These are phyloP conservation scores for Amanita thiersii DNA, from an alignment of 768 basidiomycete genomes.

Conservation along the genomic window DNA sequence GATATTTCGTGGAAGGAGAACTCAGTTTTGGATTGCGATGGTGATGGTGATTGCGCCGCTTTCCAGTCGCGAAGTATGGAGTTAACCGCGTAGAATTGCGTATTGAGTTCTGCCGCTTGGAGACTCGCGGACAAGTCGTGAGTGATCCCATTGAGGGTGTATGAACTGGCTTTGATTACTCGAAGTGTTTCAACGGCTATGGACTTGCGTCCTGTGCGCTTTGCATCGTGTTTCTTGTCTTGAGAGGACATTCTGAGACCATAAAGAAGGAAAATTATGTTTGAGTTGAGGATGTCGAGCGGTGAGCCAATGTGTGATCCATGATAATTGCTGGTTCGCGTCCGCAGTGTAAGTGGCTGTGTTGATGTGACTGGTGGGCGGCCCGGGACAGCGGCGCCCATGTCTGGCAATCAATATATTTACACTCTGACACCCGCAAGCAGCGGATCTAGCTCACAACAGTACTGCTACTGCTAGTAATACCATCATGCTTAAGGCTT, in stretches of 20 bases:
- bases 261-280: too few relatives aligned
- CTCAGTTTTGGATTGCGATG: slow-evolving; percentile 16
- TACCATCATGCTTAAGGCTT: too few relatives aligned
- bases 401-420: too few relatives aligned
- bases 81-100: slow-evolving; percentile 46
- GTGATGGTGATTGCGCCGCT: slow-evolving; percentile 8
- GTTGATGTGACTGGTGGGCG: too few relatives aligned
- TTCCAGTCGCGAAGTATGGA: slow-evolving; percentile 41
- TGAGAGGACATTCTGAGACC: slow-evolving; percentile 6
- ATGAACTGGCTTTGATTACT: slow-evolving; percentile 38
- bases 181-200: slow-evolving; percentile 46
- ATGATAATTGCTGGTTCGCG: too few relatives aligned
- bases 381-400: too few relatives aligned
- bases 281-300: too few relatives aligned
- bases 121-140: slow-evolving; percentile 20
- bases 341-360: too few relatives aligned
- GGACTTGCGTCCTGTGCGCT: slow-evolving; percentile 21
- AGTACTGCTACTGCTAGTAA: too few relatives aligned
- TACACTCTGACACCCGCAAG: too few relatives aligned
- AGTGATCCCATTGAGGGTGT: slow-evolving; percentile 18
- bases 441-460: too few relatives aligned
- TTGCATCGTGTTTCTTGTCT: slow-evolving; percentile 14
- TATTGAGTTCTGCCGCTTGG: slow-evolving; percentile 27
- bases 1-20: slow-evolving; percentile 53
- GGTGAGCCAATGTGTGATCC: too few relatives aligned